A percentile compares a stretch with the other conserved stretches of the same genome.
These are phyloP conservation scores for Mortierella hygrophila DNA, from an alignment of 192 early-diverging fungal species.

Conservation along the genomic window DNA sequence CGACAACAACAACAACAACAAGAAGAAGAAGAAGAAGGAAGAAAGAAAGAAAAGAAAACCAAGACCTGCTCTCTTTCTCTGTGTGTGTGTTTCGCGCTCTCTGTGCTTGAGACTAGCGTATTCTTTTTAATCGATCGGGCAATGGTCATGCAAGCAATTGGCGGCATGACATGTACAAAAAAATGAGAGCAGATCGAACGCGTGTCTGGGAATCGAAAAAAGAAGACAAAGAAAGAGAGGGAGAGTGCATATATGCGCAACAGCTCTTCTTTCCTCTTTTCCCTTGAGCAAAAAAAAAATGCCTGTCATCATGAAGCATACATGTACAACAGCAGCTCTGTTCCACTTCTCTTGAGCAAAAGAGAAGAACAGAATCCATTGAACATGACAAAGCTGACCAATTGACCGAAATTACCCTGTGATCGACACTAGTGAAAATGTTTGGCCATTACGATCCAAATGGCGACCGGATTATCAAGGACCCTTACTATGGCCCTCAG, in stretches of 20 bases:
- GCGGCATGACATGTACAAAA: background rate
- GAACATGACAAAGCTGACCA: no score
- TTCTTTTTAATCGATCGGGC: conserved; percentile 1
- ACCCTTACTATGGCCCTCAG: conserved; percentile 65
- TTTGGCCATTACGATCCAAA: conserved; percentile 87
- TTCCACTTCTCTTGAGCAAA: background rate
- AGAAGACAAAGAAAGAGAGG: background rate
- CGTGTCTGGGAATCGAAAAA: background rate
- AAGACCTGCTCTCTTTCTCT: background rate
- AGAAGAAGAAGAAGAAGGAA: background rate
- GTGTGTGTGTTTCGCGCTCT: background rate
- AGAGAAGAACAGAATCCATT: no score
- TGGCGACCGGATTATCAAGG: conserved; percentile 78
- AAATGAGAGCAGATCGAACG: background rate
- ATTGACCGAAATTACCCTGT: background rate
- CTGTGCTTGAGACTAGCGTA: conserved; percentile 17
- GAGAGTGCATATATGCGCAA: background rate
- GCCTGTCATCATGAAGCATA: background rate
- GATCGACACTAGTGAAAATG: conserved; percentile 62
- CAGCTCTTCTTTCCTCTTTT: background rate
- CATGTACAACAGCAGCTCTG: background rate
- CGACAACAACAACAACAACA: background rate
- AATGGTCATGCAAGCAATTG: background rate
- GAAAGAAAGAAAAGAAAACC: background rate
- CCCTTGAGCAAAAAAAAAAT: background rate